Evolutionary conservation across 2,329 filamentous ascomycete species (phyloP).

Genomic region (Macroventuria anomochaeta): DNA sequence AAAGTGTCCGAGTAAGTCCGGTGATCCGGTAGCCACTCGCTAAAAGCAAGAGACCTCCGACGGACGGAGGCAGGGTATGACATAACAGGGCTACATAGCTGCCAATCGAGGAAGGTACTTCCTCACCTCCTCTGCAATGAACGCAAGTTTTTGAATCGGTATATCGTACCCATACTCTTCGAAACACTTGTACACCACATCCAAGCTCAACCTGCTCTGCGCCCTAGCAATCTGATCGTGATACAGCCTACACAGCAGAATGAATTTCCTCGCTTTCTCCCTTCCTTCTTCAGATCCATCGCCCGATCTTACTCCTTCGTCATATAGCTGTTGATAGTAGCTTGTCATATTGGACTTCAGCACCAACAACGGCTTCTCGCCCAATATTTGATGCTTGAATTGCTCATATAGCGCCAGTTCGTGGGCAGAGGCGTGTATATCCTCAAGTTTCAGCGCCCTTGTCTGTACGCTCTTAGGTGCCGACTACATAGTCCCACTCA

Average conservation of each 20-base stretch:
- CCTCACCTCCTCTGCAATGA: slow-evolving; percentile 6
- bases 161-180: slow-evolving; percentile 9
- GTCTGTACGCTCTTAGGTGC: background rate
- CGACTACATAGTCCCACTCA: slow-evolving; percentile 12
- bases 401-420: slow-evolving; percentile 5
- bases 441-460: background rate
- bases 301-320: slow-evolving; percentile 6
- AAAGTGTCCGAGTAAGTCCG: slow-evolving; percentile 1
- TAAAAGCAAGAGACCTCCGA: no score
- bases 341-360: slow-evolving; percentile 6
- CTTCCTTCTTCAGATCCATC: slow-evolving; percentile 12
- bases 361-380: slow-evolving; percentile 10
- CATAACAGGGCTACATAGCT: no score
- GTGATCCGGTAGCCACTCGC: no score
- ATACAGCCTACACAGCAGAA: slow-evolving; percentile 3
- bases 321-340: background rate
- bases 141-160: slow-evolving; percentile 5
- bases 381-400: slow-evolving; percentile 8
- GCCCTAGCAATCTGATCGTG: slow-evolving; percentile 10
- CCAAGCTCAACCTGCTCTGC: slow-evolving; percentile 4
- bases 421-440: slow-evolving; percentile 15
- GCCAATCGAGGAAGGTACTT: no score
- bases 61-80: no score
- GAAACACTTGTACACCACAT: background rate
- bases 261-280: slow-evolving; percentile 4